A percentile compares a stretch with the other conserved stretches of the same genome.
phyloP scores from a whole-genome alignment of 1,284 basidiomycete genomes.

The Mrakiaceae sp. region DNA sequence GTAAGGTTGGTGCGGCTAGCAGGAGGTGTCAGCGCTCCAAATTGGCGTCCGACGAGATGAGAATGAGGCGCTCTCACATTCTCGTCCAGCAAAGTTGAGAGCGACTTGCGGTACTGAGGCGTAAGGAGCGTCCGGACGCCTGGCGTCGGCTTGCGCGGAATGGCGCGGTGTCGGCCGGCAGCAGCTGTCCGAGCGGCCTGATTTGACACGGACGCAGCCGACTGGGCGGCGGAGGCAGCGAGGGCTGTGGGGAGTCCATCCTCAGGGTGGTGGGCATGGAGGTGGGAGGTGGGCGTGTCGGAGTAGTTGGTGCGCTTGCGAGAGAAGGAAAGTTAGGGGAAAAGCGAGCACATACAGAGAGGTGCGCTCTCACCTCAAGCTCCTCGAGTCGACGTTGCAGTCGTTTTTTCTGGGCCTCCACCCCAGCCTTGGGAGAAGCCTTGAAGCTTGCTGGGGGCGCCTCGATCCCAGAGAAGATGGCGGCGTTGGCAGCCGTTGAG shows the following conservation, averaged over 20 bases:
- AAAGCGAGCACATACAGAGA: too few species aligned
- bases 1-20: background rate
- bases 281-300: background rate
- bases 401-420: background rate
- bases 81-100: background rate
- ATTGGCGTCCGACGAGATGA: background rate
- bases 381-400: slow-evolving; percentile 1
- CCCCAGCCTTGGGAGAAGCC: background rate
- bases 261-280: background rate
- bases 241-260: background rate
- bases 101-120: slow-evolving; percentile 1
- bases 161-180: background rate
- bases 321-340: background rate
- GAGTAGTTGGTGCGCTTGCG: slow-evolving; percentile 4
- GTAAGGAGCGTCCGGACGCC: slow-evolving; percentile 3
- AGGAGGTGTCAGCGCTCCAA: background rate
- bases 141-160: background rate
- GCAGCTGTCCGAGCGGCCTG: background rate
- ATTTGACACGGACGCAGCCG: too few species aligned
- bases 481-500: background rate
- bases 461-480: slow-evolving; percentile 4
- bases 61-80: background rate
- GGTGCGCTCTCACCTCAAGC: background rate
- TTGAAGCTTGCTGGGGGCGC: background rate
- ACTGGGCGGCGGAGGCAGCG: background rate